Percentiles rank a stretch among this genome's conserved stretches.
phyloP scores from a whole-genome alignment of 805 yeast genomes.

The Candida ascalaphidarum region DNA sequence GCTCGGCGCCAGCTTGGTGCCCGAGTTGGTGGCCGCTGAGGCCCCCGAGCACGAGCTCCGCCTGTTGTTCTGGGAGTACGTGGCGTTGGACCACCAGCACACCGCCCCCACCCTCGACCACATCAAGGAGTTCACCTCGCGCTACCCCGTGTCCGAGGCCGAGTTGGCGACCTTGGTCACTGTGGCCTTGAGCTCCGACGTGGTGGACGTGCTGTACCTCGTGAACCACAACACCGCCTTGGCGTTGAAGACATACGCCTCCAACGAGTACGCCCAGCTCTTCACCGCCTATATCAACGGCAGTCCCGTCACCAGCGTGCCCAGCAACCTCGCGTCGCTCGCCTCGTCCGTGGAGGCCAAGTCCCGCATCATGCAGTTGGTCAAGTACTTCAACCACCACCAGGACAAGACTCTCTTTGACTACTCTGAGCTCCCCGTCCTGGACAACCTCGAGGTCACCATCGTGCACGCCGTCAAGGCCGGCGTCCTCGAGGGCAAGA shows the following conservation, averaged over 20 bases:
- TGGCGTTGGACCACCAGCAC: conserved; percentile 23
- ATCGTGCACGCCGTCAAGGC: conserved; percentile 34
- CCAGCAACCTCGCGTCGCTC: conserved; percentile 10
- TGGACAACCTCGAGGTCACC: conserved; percentile 27
- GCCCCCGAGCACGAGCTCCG: conserved; percentile 21
- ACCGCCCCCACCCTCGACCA: conserved; percentile 22
- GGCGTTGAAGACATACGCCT: conserved; percentile 17
- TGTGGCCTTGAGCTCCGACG: conserved; percentile 28
- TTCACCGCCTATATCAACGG: conserved; percentile 30
- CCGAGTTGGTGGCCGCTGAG: conserved; percentile 26
- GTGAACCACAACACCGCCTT: conserved; percentile 31
- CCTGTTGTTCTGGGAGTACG: conserved; percentile 27
- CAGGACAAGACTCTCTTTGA: conserved; percentile 19
- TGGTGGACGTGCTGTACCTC: conserved; percentile 33
- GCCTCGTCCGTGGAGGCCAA: conserved; percentile 19
- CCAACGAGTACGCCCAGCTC: conserved; percentile 17
- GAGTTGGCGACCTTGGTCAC: conserved; percentile 23
- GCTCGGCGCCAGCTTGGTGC: conserved; percentile 26
- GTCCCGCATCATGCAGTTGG: conserved; percentile 32
- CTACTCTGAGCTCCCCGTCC: conserved; percentile 28
- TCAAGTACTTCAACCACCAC: conserved; percentile 23
- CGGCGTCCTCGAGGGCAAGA: conserved; percentile 37
- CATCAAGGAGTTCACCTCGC: conserved; percentile 26
- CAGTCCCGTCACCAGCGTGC: conserved; percentile 17
- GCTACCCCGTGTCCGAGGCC: conserved; percentile 11